Conservation (phyloP, 495 filamentous ascomycete species). For the Daldinia concentrica region DNA sequence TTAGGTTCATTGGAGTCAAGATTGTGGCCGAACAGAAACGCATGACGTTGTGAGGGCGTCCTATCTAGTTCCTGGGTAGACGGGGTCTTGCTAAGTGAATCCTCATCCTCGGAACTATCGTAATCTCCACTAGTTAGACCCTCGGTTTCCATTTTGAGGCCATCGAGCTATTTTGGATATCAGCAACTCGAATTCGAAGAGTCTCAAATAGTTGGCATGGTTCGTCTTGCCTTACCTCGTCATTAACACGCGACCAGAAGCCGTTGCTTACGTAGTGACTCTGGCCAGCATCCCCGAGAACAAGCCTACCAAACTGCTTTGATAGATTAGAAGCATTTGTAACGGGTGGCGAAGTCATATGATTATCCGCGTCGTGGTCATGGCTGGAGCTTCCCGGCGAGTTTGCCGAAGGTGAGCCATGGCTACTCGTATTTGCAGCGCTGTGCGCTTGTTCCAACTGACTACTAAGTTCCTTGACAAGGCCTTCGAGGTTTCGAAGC, state of each 20-base stretch:
- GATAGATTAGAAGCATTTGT: slow-evolving; percentile 37
- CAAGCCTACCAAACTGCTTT: slow-evolving; percentile 53
- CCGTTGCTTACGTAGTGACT: slow-evolving; percentile 61
- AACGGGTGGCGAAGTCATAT: slow-evolving; percentile 14
- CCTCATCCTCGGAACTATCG: slow-evolving; percentile 57
- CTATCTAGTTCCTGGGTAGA: slow-evolving; percentile 54
- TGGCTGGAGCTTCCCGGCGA: slow-evolving; percentile 35
- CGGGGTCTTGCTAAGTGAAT: slow-evolving; percentile 40
- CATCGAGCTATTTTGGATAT: slow-evolving; percentile 50
- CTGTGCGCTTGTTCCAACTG: slow-evolving; percentile 58
- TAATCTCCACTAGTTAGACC: slow-evolving; percentile 45
- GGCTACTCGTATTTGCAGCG: slow-evolving; percentile 8
- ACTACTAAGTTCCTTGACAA: slow-evolving; percentile 65
- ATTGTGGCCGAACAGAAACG: slow-evolving; percentile 63
- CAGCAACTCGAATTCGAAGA: slow-evolving; percentile 26
- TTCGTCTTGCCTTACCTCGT: slow-evolving; percentile 55
- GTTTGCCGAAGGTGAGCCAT: slow-evolving; percentile 20
- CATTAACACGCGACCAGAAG: slow-evolving; percentile 64
- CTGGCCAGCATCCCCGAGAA: slow-evolving; percentile 52
- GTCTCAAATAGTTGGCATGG: slow-evolving; percentile 7
- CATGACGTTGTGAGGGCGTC: slow-evolving; percentile 60
- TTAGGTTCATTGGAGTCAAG: slow-evolving; percentile 46
- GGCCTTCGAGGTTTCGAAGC: slow-evolving; percentile 60
- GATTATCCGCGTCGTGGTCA: slow-evolving; percentile 23
- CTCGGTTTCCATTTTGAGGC: slow-evolving; percentile 52